A percentile compares a stretch with the other conserved stretches of the same genome.
Conservation (phyloP, 1,284 basidiomycete genomes). For the Leccinum pseudoinsigne region DNA sequence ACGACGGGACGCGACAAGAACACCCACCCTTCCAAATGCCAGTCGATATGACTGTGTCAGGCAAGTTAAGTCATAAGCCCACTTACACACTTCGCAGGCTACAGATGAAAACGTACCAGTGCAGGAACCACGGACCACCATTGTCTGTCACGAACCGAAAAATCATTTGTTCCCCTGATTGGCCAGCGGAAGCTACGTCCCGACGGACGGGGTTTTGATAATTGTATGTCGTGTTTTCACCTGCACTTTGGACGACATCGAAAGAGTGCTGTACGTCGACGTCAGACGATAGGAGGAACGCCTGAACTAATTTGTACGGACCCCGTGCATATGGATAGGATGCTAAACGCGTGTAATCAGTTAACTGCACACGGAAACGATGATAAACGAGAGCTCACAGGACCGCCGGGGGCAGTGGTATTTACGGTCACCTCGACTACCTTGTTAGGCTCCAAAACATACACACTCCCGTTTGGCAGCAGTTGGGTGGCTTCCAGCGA, state of each 20-base stretch:
- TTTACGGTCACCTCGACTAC: conserved; percentile 35
- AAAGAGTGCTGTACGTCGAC: conserved; percentile 31
- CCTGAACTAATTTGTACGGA: conserved; percentile 25
- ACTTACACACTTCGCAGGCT: neutral
- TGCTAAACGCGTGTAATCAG: conserved; percentile 28
- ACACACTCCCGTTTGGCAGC: conserved; percentile 31
- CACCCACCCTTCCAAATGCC: conserved; percentile 42
- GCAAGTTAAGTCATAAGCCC: neutral
- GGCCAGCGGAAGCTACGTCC: conserved; percentile 34
- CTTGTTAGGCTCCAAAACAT: conserved; percentile 31
- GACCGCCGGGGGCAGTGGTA: conserved; percentile 13
- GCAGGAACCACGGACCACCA: conserved; percentile 44
- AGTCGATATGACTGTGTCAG: conserved; percentile 43
- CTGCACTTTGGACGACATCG: conserved; percentile 35
- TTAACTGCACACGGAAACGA: neutral
- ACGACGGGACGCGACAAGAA: neutral
- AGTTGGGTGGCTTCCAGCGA: conserved; percentile 27
- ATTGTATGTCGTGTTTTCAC: conserved; percentile 32
- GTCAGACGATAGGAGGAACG: conserved; percentile 8
- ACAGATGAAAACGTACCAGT: conserved; percentile 35
- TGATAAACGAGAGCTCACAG: conserved; percentile 18
- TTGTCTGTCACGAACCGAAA: conserved; percentile 40
- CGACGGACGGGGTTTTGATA: conserved; percentile 40
- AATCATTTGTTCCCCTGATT: conserved; percentile 28
- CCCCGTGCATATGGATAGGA: conserved; percentile 44